Base-by-base conservation (phyloP, 805 yeast genomes). In the Middelhovenomyces tepae region DNA sequence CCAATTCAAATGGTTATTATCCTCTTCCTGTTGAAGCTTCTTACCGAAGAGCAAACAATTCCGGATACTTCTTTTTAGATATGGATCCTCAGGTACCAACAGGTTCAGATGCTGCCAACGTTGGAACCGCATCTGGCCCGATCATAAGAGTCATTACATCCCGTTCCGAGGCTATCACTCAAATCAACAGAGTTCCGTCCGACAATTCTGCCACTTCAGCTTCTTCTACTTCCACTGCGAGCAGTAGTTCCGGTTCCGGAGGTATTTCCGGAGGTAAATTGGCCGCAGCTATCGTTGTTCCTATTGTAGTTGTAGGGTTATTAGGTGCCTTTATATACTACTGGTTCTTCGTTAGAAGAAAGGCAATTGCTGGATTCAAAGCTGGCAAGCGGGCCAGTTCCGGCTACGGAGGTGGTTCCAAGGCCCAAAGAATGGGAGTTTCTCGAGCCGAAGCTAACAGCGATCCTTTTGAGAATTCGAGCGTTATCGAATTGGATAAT, bases 201-300 rank as follows among this genome's bases (percentile, higher is more conserved):
- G 71, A 65, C 29, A 62, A 60, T 21, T 30, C 35, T 26, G 21
- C 9, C 11, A 5, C 15, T 16, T 26, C 29, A 10, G 17, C 17
- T 26, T 26, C 29, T 5, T n/a, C 17, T 15, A n/a, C n/a, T n/a
- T n/a, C 21, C 15, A 34, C 57, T 53, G 5, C 35, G 37, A n/a
- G 31, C 38, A n/a, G 28, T 46, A 10, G 36, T 50, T 2, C 37
- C 50, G 2, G 29, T 46, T n/a, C 20, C 7, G 8, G 13, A 7
- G 48, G 45, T 2, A 59, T 64, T 27, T 11, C 34, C 16, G 31
- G 27, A 28, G 41, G 41, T 10, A 37, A 36, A 6, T 24, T 37
- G 16, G 67, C 57, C 9, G 67, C 69, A 32, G 66, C 67, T 9
- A 67, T 64, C 9, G 56, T 64, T 15, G 64, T 63, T 7, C 68